Base-by-base conservation (phyloP, 139 green algal genomes). In the Haematococcus sp. region DNA sequence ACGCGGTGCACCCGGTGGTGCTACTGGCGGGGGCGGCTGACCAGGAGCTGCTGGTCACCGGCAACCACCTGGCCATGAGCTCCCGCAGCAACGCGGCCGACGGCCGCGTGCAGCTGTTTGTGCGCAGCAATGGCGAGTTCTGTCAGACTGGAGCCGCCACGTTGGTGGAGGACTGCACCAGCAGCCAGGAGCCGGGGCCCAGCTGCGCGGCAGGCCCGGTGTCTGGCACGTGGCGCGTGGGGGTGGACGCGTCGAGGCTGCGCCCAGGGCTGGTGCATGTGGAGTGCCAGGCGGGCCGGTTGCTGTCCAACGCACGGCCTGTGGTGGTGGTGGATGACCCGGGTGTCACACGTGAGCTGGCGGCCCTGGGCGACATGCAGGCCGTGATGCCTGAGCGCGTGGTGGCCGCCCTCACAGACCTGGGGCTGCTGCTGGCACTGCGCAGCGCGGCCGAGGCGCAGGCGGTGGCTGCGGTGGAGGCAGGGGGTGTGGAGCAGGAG, bases 361-460 rank as follows among this genome's bases (percentile, higher is more conserved):
- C 23, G 61, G 20, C 4, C 31, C 61, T 68, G 61, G 20, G 40
- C 9, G 20, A 30, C 2, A 30, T 68, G 32, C 61, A 68, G 61
- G 61, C 2, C 31, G 9, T 35, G 61, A 11, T 68, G 15, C 31
- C 17, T 2, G 61, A 68, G 32, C 61, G 61, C 20, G 33, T 68
- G 32, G 17, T 30, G 13, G 32, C 32, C 2, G 4, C 40, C 9
- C 9, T 68, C 16, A 46, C 20, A 4, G 61, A 68, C 61, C 61
- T 68, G 32, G 61, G 20, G 61, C 61, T 68, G 61, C 61, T 68
- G 31, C 31, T 68, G 61, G 25, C 35, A 17, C 61, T 68, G 32
- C 61, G 28, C 52, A 60, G 52, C 51, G 61, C 61, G 4, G 25
- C 25, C 3, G 25, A 34, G 27, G 56, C 25, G 56, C 25, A 35